Percentiles rank a stretch among this genome's conserved stretches.
Evolutionary conservation across 805 yeast species (phyloP).

Genomic region (Teunomyces panamensis): DNA sequence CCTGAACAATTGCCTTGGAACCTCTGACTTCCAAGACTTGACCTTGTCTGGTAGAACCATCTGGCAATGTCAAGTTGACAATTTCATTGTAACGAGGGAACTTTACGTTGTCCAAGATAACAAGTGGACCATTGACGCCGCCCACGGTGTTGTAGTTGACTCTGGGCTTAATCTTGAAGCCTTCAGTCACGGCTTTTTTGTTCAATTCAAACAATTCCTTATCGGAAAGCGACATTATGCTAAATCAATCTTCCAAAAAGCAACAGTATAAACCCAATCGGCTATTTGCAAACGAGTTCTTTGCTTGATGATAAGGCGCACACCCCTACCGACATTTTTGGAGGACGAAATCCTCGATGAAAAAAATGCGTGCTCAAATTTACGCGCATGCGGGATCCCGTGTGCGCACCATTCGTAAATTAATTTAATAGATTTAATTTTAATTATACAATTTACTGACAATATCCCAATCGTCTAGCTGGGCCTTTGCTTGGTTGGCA

Average conservation of each 20-base stretch:
- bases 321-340: not conserved
- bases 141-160: constrained; percentile 93
- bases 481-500: constrained; percentile 23
- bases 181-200: constrained; percentile 88
- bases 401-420: not conserved
- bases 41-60: constrained; percentile 92
- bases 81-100: constrained; percentile 85
- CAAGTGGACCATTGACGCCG: constrained; percentile 98
- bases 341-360: not conserved
- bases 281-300: not conserved
- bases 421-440: constrained; percentile 6
- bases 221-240: constrained; percentile 34
- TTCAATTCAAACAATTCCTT: constrained; percentile 65
- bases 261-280: too few species aligned
- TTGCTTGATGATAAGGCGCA: not conserved
- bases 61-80: constrained; percentile 94
- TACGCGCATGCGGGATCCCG: not conserved
- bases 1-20: constrained; percentile 95
- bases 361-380: not conserved
- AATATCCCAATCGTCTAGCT: constrained; percentile 35
- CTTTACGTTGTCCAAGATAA: constrained; percentile 53
- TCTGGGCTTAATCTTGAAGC: constrained; percentile 89
- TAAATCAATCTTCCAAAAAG: not conserved
- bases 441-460: constrained; percentile 23
- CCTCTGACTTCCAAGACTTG: constrained; percentile 98